These are phyloP conservation scores for Rhizophagus sp. DNA, from an alignment of 192 early-diverging fungal species.

Conservation along the genomic window DNA sequence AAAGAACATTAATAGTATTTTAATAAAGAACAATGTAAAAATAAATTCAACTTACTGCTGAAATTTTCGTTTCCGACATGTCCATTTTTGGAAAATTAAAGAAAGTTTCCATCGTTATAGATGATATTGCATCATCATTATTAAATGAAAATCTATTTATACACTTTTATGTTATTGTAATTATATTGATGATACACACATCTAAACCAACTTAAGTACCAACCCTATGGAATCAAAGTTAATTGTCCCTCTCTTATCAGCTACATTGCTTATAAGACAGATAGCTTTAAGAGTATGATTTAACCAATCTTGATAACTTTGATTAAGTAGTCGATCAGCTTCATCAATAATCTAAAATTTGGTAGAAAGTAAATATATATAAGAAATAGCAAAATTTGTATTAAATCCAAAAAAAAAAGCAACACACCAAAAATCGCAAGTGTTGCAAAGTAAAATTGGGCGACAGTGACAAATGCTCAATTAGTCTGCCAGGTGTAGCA, in stretches of 20 bases:
- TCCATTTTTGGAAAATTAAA: conserved; percentile 50
- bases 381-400: not conserved
- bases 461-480: conserved; percentile 87
- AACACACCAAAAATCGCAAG: conserved; percentile 78
- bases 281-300: conserved; percentile 66
- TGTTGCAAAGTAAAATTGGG: conserved; percentile 89
- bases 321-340: conserved; percentile 91
- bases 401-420: not conserved
- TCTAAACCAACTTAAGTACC: not conserved
- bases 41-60: conserved; percentile 33
- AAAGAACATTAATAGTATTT: not conserved
- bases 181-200: not conserved
- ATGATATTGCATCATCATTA: conserved; percentile 50
- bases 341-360: conserved; percentile 76
- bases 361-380: not conserved
- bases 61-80: conserved; percentile 49
- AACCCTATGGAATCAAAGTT: conserved; percentile 33
- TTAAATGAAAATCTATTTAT: not conserved
- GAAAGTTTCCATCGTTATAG: conserved; percentile 42
- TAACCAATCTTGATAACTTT: conserved; percentile 94
- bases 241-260: not conserved
- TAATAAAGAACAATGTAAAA: not conserved
- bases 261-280: conserved; percentile 32
- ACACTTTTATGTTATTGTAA: not conserved
- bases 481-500: conserved; percentile 92